A percentile compares a stretch with the other conserved stretches of the same genome.
phyloP scores from a whole-genome alignment of 1,284 basidiomycete species.

The Sporisorium scitamineum region DNA sequence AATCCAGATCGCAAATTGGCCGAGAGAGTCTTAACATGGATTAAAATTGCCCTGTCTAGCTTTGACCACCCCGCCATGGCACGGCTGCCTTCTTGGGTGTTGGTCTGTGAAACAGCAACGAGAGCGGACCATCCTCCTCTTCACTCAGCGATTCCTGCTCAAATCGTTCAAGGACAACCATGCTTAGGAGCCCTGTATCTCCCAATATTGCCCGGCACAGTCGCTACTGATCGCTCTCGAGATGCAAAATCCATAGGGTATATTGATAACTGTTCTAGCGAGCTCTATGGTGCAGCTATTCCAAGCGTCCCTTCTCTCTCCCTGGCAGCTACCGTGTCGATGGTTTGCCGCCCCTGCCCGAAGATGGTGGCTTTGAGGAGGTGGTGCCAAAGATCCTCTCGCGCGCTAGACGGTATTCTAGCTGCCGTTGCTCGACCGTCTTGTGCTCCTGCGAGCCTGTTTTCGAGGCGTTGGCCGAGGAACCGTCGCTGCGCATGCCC shows the following conservation, averaged over 20 bases:
- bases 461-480: constrained; percentile 11
- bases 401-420: constrained; percentile 44
- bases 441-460: constrained; percentile 34
- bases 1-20: background rate
- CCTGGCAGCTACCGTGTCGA: constrained; percentile 2
- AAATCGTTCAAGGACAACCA: background rate
- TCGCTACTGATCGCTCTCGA: background rate
- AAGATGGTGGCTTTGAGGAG: background rate
- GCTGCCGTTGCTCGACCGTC: constrained; percentile 50
- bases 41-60: background rate
- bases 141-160: no score
- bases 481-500: constrained; percentile 42
- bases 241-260: constrained; percentile 13
- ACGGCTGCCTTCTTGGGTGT: no score
- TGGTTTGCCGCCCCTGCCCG: constrained; percentile 4
- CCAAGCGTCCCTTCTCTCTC: background rate
- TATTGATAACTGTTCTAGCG: background rate
- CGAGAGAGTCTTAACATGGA: background rate
- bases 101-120: no score
- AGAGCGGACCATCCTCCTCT: no score
- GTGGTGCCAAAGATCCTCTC: constrained; percentile 48
- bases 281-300: background rate
- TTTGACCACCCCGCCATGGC: no score
- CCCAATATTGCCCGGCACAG: background rate
- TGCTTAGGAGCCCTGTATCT: background rate